These are phyloP conservation scores for Fusarium clavum DNA, from an alignment of 2,329 filamentous ascomycete genomes.

Conservation along the genomic window DNA sequence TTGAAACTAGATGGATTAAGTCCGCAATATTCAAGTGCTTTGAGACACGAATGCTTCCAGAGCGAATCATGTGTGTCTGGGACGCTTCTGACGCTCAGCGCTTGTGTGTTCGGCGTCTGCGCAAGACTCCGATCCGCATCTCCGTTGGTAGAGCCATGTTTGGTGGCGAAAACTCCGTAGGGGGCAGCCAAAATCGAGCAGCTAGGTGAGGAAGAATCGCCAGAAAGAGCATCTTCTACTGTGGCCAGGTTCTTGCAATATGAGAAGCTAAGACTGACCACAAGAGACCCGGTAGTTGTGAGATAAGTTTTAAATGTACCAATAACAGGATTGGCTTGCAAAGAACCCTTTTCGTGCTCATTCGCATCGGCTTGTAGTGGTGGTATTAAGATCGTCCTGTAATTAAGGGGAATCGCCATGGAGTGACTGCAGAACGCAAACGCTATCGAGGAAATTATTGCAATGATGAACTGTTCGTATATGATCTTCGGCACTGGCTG, in stretches of 20 bases:
- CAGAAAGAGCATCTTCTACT: slow-evolving; percentile 57
- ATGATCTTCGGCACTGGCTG: slow-evolving; percentile 54
- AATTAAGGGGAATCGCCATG: slow-evolving; percentile 65
- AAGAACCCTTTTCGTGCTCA: slow-evolving; percentile 30
- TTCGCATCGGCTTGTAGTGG: slow-evolving; percentile 30
- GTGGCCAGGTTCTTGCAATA: slow-evolving; percentile 60
- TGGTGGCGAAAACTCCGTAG: slow-evolving; percentile 57
- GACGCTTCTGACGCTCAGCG: slow-evolving; percentile 56
- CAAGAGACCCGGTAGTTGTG: slow-evolving; percentile 66
- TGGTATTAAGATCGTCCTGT: slow-evolving; percentile 63
- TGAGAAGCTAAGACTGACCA: slow-evolving; percentile 62
- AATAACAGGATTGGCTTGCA: slow-evolving; percentile 50
- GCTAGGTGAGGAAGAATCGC: slow-evolving; percentile 55
- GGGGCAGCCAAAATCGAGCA: slow-evolving; percentile 66
- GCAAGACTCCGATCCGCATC: slow-evolving; percentile 50
- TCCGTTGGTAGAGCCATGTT: slow-evolving; percentile 37
- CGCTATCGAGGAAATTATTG: slow-evolving; percentile 63
- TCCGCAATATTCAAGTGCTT: slow-evolving; percentile 63
- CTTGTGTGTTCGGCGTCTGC: slow-evolving; percentile 66
- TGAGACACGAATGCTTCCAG: slow-evolving; percentile 64
- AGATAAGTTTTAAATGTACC: slow-evolving; percentile 66
- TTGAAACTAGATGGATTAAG: slow-evolving; percentile 58
- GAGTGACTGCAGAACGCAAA: slow-evolving; percentile 61
- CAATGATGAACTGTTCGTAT: slow-evolving; percentile 66
- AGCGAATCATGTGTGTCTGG: slow-evolving; percentile 56